Percentiles rank a stretch among this genome's conserved stretches.
Conservation (phyloP, 441 rosid species). For the Populus hybrid region DNA sequence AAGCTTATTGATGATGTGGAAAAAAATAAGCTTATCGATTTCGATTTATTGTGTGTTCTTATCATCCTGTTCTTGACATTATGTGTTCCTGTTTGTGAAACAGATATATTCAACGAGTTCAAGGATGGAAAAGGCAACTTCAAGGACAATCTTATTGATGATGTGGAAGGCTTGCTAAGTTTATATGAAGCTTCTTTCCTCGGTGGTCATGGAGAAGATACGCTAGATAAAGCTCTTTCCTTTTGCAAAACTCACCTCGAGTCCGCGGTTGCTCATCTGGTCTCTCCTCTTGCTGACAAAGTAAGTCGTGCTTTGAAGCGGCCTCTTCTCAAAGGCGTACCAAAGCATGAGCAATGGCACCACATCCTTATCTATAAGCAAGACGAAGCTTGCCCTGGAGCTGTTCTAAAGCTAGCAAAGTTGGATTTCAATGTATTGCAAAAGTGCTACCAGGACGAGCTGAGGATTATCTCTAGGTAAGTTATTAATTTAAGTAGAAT, state of each 20-base stretch:
- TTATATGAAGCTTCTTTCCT: constrained; percentile 14
- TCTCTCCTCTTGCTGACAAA: neutral
- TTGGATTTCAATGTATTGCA: constrained; percentile 17
- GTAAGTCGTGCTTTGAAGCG: constrained; percentile 6
- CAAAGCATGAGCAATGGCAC: constrained; percentile 3
- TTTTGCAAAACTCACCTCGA: neutral
- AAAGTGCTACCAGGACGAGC: constrained; percentile 3
- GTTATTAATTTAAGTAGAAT: neutral
- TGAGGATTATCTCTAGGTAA: constrained; percentile 6
- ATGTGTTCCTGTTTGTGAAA: neutral
- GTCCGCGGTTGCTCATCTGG: too few species aligned
- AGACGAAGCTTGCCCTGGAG: neutral
- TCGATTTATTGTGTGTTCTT: too few species aligned
- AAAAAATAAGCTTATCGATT: too few species aligned
- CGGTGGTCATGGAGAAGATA: constrained; percentile 6
- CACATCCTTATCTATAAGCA: constrained; percentile 3
- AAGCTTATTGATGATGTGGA: neutral
- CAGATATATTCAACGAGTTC: neutral
- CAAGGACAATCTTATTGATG: neutral
- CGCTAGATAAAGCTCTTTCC: constrained; percentile 9
- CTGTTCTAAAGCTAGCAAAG: constrained; percentile 18
- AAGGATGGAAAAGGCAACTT: neutral
- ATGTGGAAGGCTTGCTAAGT: constrained; percentile 3
- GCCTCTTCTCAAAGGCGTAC: neutral
- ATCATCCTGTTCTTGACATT: too few species aligned